phyloP scores from a whole-genome alignment of 345 rosid genomes.

The Eutrema yunnanense region DNA sequence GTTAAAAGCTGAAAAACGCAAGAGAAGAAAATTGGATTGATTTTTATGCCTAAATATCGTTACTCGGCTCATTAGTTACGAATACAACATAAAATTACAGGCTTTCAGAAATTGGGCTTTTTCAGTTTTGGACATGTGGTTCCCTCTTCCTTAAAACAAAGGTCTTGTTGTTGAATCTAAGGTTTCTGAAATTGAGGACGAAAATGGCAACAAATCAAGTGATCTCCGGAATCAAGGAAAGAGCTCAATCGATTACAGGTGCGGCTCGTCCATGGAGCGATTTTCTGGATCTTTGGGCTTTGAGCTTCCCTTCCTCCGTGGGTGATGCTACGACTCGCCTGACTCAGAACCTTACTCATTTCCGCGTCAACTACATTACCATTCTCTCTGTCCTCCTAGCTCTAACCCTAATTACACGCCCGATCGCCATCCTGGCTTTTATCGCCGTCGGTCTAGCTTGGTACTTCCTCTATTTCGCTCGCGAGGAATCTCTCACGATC shows the following conservation, averaged over 20 bases:
- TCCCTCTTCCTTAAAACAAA: background rate
- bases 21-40: no score
- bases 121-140: background rate
- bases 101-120: background rate
- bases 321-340: conserved; percentile 52
- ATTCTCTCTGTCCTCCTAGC: conserved; percentile 37
- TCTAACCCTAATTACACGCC: conserved; percentile 50
- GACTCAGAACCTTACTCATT: conserved; percentile 58
- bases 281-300: conserved; percentile 44
- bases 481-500: conserved; percentile 45
- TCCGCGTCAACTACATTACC: conserved; percentile 47
- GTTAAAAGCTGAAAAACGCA: no score
- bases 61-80: no score
- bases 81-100: no score
- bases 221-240: conserved; percentile 41
- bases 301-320: conserved; percentile 45
- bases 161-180: background rate
- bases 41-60: no score
- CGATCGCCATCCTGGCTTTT: conserved; percentile 46
- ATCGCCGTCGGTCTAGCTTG: conserved; percentile 45
- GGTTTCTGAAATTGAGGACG: conserved; percentile 6
- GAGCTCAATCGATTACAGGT: conserved; percentile 38
- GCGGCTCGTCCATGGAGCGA: conserved; percentile 49
- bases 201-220: conserved; percentile 31
- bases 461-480: conserved; percentile 63